Evolutionary conservation across 257 asterid genomes (phyloP), one percentile per base, ranked within the genome.

Genomic region (Jacaranda mimosifolia): DNA sequence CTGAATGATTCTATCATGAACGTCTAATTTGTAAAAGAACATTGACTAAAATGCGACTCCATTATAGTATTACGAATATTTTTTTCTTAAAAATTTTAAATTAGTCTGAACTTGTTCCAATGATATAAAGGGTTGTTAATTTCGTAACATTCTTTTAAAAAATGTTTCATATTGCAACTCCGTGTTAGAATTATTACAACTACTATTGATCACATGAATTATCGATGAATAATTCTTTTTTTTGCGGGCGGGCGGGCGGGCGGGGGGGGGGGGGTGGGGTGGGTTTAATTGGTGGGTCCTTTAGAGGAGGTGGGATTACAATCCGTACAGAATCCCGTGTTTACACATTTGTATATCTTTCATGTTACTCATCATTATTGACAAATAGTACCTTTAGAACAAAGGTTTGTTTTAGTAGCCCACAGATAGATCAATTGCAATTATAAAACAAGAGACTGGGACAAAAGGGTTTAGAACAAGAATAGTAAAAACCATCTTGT

Each of bases 251-350:
- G 32, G 32, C 2, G 32, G 32, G 32, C n/a, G n/a, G n/a, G n/a
- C n/a, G n/a, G n/a, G n/a, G n/a, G n/a, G 32, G 32, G 32, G 32
- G 1, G 32, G 32, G 32, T 26, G 32, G 32, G 32, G 43, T 70
- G 70, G 80, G 80, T 73, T 73, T 35, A 77, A 26, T 74, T 36
- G 43, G 69, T 83, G 80, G 90, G 87, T 64, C 87, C 74, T 5
- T 1, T 26, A 8, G 18, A 74, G 73, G 65, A 76, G 35, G 46
- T 13, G 79, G 80, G 63, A 76, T 70, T 32, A 39, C 19, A 8
- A 5, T 83, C 89, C 92, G 92, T 86, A 86, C 90, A 70, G 65
- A 70, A 77, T 66, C 58, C 10, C 62, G 10, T 45, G 12, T 10
- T 5, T 53, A 53, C 4, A n/a, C 14, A 12, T n/a, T 1, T 53